Evolutionary conservation across 2,329 filamentous ascomycete genomes (phyloP).

Genomic region (Aureobasidium leucospermi): DNA sequence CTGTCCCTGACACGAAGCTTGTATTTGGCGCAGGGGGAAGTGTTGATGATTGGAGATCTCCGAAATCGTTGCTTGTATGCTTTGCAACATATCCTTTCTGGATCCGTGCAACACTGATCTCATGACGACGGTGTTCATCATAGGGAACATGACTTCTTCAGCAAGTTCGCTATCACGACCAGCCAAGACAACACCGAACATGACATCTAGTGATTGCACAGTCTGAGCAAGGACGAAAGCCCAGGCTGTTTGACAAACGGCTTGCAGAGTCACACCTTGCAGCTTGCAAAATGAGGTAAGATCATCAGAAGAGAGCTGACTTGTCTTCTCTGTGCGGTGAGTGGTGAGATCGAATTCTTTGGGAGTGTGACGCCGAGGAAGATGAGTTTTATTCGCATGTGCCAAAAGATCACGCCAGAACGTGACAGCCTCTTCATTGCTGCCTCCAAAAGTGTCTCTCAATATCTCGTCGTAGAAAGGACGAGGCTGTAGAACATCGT

Average conservation of each 20-base stretch:
- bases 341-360: constrained; percentile 18
- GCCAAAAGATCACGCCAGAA: constrained; percentile 70
- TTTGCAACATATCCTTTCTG: constrained; percentile 55
- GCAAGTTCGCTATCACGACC: constrained; percentile 70
- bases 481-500: constrained; percentile 34
- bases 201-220: constrained; percentile 60
- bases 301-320: constrained; percentile 33
- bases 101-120: constrained; percentile 66
- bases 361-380: constrained; percentile 26
- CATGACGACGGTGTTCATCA: constrained; percentile 83
- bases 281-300: constrained; percentile 57
- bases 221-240: constrained; percentile 60
- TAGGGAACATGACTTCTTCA: constrained; percentile 68
- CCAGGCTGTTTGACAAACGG: constrained; percentile 71
- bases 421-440: constrained; percentile 39
- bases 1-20: constrained; percentile 45
- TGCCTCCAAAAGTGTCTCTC: constrained; percentile 43
- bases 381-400: constrained; percentile 36
- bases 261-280: constrained; percentile 65
- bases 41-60: constrained; percentile 65
- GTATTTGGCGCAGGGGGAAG: constrained; percentile 65
- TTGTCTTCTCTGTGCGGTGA: constrained; percentile 42
- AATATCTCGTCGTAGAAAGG: constrained; percentile 49
- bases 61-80: constrained; percentile 64
- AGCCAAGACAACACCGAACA: constrained; percentile 76